phyloP scores from a whole-genome alignment of 2,329 filamentous ascomycete genomes.

The Hymenoscyphus fructigenus region DNA sequence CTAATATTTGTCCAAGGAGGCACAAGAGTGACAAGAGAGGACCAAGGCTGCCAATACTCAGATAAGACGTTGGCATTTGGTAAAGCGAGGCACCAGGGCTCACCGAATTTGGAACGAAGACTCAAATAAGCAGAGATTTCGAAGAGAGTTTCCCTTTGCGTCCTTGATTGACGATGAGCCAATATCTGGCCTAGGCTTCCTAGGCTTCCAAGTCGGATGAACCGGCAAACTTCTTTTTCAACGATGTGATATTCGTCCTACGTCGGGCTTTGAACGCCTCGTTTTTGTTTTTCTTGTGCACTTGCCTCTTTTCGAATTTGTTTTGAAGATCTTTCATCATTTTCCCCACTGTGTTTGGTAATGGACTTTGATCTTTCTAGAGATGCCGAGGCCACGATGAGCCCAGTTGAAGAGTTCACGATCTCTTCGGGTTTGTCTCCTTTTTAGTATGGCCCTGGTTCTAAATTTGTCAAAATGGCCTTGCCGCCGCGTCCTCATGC shows the following conservation, averaged over 20 bases:
- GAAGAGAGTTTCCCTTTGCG: not conserved
- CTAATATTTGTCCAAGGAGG: not conserved
- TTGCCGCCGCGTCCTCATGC: not conserved
- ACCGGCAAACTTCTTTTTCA: not conserved
- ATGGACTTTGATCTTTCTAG: not conserved
- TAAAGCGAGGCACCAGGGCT: not conserved
- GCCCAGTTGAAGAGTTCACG: no score
- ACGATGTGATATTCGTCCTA: not conserved
- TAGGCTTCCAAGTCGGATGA: not conserved
- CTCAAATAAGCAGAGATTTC: not conserved
- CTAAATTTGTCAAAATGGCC: not conserved
- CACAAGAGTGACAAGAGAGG: not conserved
- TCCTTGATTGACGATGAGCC: not conserved
- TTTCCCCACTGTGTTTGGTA: not conserved
- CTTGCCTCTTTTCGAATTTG: not conserved
- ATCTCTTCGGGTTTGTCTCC: not conserved
- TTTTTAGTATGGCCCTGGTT: not conserved
- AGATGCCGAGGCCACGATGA: not conserved
- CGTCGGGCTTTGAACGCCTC: not conserved
- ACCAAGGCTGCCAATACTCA: not conserved
- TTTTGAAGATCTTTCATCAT: not conserved
- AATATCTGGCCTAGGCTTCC: not conserved
- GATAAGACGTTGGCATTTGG: not conserved
- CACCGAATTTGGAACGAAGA: not conserved
- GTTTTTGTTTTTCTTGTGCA: not conserved